A percentile compares a stretch with the other conserved stretches of the same genome.
phyloP scores from a whole-genome alignment of 2,329 filamentous ascomycete genomes.

The Aspergillus texensis region DNA sequence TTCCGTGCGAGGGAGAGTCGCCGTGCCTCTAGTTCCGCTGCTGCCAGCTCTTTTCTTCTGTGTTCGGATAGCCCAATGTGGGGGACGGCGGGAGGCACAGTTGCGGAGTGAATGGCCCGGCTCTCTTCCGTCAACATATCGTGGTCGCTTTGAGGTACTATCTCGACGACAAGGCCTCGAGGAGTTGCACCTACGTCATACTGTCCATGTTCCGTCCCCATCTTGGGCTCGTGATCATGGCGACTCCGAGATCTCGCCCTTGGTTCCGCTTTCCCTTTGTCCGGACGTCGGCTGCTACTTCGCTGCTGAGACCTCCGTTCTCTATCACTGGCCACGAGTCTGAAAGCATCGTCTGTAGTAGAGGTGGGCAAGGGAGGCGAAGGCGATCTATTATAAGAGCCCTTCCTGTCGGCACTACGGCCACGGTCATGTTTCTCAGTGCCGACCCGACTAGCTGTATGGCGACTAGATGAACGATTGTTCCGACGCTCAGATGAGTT shows the following conservation, averaged over 20 bases:
- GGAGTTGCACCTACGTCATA: conserved; percentile 13
- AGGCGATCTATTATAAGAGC: conserved; percentile 68
- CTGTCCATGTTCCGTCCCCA: conserved; percentile 13
- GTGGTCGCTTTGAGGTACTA: conserved; percentile 3
- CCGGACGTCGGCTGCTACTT: conserved; percentile 54
- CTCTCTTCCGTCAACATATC: conserved; percentile 22
- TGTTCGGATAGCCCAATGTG: conserved; percentile 58
- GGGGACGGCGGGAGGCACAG: conserved; percentile 24
- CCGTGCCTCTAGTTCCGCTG: conserved; percentile 84
- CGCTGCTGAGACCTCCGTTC: conserved; percentile 53
- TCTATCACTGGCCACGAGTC: conserved; percentile 48
- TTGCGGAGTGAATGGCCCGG: conserved; percentile 26
- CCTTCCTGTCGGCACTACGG: conserved; percentile 63
- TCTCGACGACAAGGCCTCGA: conserved; percentile 11
- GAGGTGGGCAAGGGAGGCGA: conserved; percentile 80
- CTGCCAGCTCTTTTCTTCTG: conserved; percentile 73
- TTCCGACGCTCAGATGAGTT: conserved; percentile 33
- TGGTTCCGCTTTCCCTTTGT: conserved; percentile 44
- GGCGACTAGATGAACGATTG: conserved; percentile 47
- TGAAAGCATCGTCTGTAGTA: conserved; percentile 62
- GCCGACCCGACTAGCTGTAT: conserved; percentile 41
- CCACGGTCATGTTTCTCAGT: conserved; percentile 50
- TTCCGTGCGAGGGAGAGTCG: conserved; percentile 80
- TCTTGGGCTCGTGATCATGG: conserved; percentile 29
- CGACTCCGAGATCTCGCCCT: conserved; percentile 40